phyloP scores from a whole-genome alignment of 208 protist genomes.

The Trypanosoma conorhini region DNA sequence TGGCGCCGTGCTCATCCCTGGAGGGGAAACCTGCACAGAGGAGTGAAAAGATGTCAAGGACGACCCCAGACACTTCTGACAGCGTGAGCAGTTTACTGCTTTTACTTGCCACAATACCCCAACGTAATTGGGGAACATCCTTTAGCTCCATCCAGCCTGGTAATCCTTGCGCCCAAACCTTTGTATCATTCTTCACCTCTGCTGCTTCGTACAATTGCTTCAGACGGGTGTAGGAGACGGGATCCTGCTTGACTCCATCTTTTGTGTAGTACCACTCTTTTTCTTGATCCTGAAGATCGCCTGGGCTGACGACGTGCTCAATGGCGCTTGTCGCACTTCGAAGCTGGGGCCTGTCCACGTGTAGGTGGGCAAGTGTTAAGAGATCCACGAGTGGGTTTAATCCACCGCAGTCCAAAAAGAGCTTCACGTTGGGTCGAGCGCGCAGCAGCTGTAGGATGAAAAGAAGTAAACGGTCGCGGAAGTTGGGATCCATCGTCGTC shows the following conservation, averaged over 20 bases:
- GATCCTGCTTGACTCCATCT: slow-evolving; percentile 36
- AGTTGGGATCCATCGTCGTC: slow-evolving; percentile 68
- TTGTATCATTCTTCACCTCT: slow-evolving; percentile 54
- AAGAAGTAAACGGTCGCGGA: slow-evolving; percentile 88
- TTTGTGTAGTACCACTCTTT: slow-evolving; percentile 93
- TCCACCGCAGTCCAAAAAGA: slow-evolving; percentile 91
- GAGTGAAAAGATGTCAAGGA: slow-evolving; percentile 91
- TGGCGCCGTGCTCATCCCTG: slow-evolving; percentile 70
- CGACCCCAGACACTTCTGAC: slow-evolving; percentile 84
- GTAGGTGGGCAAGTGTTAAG: slow-evolving; percentile 92
- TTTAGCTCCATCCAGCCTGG: slow-evolving; percentile 85
- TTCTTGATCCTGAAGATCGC: slow-evolving; percentile 67
- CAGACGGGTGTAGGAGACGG: slow-evolving; percentile 72
- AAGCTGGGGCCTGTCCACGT: slow-evolving; percentile 88
- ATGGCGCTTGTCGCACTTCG: slow-evolving; percentile 82
- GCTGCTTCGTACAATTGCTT: slow-evolving; percentile 53
- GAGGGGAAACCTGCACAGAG: slow-evolving; percentile 91
- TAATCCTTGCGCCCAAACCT: slow-evolving; percentile 96
- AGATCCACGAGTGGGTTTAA: slow-evolving; percentile 81
- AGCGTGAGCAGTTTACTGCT: slow-evolving; percentile 77
- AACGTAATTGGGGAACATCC: slow-evolving; percentile 93
- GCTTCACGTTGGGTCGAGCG: slow-evolving; percentile 87
- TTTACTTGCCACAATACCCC: slow-evolving; percentile 72
- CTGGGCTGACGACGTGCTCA: slow-evolving; percentile 44
- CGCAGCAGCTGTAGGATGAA: slow-evolving; percentile 75